Base-by-base conservation (phyloP, 225 moss, liverwort and hornwort species). In the Rhytidiadelphus loreus region DNA sequence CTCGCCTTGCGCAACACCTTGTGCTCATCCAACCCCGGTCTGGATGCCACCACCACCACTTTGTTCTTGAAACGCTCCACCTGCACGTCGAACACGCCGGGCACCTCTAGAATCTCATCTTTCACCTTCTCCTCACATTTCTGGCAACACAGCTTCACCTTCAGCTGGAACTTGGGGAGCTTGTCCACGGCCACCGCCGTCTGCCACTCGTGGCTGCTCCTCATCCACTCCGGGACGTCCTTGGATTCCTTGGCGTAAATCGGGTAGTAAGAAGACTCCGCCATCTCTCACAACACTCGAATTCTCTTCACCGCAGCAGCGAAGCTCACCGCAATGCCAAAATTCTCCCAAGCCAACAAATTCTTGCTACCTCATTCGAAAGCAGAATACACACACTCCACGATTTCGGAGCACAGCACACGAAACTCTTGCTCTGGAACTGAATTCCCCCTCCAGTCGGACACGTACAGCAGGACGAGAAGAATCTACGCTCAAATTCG, bases 211-310 rank as follows among this genome's bases (percentile, higher is more conserved):
- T 93, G 93, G 48, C 76, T 17, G 12, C 1, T 8, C 89, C 77
- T 93, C 93, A 93, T 71, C 92, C 92, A 93, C 26, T 90, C 90
- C 44, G 93, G 93, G 1, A 93, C 58, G 26, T 92, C 93, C 88
- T 93, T 93, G n/a, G 75, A 19, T 53, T 93, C 92, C 46, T 89
- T 92, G 37, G 93, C 93, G 48, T 76, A 92, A 14, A 93, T 72
- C 90, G 90, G 86, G 58, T 83, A 75, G 8, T 62, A 39, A n/a
- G n/a, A n/a, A n/a, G n/a, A n/a, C n/a, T n/a, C n/a, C 33, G 88
- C 88, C 88, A 88, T 88, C 69, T 9, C 69, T 61, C 59, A 3
- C 33, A 33, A 50, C 12, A 12, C 32, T 33, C 50, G 0, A 50
- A 32, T 33, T 50, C 50, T 75, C 75, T 50, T 20, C 75, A 32